Conservation (phyloP, 1,139 yeast genomes). For the Kodamaea fungicola region DNA sequence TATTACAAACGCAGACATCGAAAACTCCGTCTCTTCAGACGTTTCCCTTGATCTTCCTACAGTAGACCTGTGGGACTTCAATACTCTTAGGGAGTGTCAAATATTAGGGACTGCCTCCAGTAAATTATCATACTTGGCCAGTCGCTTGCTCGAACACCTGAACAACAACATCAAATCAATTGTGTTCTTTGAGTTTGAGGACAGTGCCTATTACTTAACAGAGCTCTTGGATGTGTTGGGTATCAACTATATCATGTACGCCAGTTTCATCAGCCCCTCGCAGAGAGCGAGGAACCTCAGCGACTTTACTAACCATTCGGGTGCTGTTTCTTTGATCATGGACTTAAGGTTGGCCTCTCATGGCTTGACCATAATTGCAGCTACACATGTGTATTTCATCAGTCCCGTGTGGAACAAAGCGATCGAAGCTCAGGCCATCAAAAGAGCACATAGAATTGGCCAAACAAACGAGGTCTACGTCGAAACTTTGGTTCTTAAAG, state of each 20-base stretch:
- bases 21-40: background rate
- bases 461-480: constrained; percentile 55
- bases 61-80: constrained; percentile 9
- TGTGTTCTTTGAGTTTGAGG: constrained; percentile 69
- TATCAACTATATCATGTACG: constrained; percentile 57
- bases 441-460: constrained; percentile 72
- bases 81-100: constrained; percentile 28
- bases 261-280: constrained; percentile 51
- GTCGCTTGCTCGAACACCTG: constrained; percentile 52
- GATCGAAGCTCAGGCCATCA: constrained; percentile 69
- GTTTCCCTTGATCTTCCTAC: too few species aligned
- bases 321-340: constrained; percentile 58
- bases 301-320: constrained; percentile 46
- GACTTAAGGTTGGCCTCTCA: constrained; percentile 66
- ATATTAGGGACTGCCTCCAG: constrained; percentile 59
- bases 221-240: constrained; percentile 64
- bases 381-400: constrained; percentile 64
- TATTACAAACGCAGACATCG: background rate
- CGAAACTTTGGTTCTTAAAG: constrained; percentile 61
- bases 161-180: constrained; percentile 47
- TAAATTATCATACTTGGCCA: constrained; percentile 56
- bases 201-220: constrained; percentile 63
- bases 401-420: constrained; percentile 71
- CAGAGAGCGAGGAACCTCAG: constrained; percentile 53
- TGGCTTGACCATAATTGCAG: constrained; percentile 65